These are phyloP conservation scores for Senna tora DNA, from an alignment of 306 rosid genomes.

Conservation along the genomic window DNA sequence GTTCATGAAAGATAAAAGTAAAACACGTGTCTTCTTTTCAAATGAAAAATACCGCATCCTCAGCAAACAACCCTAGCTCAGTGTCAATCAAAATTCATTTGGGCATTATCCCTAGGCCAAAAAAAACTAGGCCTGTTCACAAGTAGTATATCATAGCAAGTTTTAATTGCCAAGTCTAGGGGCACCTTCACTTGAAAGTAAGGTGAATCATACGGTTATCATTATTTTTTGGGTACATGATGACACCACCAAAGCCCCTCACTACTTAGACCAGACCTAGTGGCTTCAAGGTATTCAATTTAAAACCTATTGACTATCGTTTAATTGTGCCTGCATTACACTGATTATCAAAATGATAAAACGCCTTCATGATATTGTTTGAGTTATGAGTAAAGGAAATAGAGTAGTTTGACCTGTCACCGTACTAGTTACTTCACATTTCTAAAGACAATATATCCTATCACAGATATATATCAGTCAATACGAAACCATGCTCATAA, in stretches of 20 bases:
- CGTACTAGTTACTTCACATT: background rate
- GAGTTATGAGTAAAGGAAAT: background rate
- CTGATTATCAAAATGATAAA: background rate
- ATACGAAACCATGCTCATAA: background rate
- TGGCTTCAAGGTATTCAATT: background rate
- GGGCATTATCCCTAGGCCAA: background rate
- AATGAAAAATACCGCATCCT: background rate
- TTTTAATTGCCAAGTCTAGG: background rate
- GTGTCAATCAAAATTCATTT: background rate
- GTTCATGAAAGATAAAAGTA: constrained; percentile 6
- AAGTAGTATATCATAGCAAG: background rate
- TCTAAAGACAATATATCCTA: background rate
- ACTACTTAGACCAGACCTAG: background rate
- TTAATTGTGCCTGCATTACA: constrained; percentile 1
- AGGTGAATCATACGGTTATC: constrained; percentile 23
- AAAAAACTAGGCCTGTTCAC: background rate
- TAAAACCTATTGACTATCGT: background rate
- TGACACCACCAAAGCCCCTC: background rate
- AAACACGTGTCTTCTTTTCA: background rate
- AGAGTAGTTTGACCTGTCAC: constrained; percentile 12
- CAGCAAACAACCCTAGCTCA: background rate
- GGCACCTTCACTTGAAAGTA: constrained; percentile 29
- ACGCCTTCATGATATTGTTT: background rate
- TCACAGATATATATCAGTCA: background rate
- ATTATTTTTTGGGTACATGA: background rate